These are phyloP conservation scores for Pseudotulostoma volvatum DNA, from an alignment of 495 filamentous ascomycete genomes.

Conservation along the genomic window DNA sequence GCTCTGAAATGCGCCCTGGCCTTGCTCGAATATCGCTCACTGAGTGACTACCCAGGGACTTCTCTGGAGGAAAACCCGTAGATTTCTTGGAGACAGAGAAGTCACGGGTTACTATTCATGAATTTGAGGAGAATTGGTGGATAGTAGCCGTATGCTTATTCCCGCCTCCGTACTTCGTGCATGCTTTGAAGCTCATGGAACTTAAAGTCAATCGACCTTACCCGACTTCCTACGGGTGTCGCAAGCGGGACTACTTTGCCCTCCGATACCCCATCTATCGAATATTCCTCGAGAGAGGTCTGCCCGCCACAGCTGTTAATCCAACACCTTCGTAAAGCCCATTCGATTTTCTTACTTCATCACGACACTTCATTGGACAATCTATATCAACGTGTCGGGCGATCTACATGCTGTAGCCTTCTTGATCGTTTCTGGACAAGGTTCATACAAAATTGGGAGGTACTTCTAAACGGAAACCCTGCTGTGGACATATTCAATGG, in stretches of 20 bases:
- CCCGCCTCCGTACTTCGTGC: slow-evolving; percentile 1
- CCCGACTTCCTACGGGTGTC: slow-evolving; percentile 27
- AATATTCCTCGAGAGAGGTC: slow-evolving; percentile 82
- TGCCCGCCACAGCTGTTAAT: slow-evolving; percentile 64
- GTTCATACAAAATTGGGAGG: slow-evolving; percentile 72
- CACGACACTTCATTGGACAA: slow-evolving; percentile 54
- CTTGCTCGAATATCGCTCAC: not conserved
- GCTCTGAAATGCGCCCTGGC: too few species aligned
- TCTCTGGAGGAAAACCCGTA: slow-evolving; percentile 57
- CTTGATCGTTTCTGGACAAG: slow-evolving; percentile 71
- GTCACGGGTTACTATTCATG: slow-evolving; percentile 63
- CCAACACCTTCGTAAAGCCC: slow-evolving; percentile 65
- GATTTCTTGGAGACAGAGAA: slow-evolving; percentile 86
- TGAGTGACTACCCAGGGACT: slow-evolving; percentile 36
- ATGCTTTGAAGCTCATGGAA: too few species aligned
- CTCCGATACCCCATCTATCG: slow-evolving; percentile 19
- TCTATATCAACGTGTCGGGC: slow-evolving; percentile 45
- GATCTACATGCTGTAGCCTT: slow-evolving; percentile 40
- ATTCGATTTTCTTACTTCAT: slow-evolving; percentile 73
- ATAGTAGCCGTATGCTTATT: slow-evolving; percentile 53
- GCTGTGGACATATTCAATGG: slow-evolving; percentile 62
- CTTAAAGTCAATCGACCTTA: slow-evolving; percentile 57
- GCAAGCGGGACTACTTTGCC: slow-evolving; percentile 9
- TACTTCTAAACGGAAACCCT: slow-evolving; percentile 79
- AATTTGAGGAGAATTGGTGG: slow-evolving; percentile 89